Evolutionary conservation across 495 filamentous ascomycete genomes (phyloP).

Genomic region (Penicillium turbatum): DNA sequence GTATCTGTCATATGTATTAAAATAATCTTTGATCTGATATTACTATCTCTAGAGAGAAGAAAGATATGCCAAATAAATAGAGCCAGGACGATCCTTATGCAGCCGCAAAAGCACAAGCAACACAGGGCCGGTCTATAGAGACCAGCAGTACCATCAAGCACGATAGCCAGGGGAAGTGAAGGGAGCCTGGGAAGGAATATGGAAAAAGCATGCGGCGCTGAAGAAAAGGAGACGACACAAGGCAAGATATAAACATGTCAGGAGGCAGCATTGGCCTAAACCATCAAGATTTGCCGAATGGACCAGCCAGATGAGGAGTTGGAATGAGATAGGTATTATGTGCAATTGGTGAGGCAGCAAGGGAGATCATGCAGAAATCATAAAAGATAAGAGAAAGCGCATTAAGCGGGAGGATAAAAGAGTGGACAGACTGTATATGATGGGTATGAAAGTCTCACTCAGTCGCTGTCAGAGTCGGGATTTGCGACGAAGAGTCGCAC

Average conservation of each 20-base stretch:
- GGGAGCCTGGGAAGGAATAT: not conserved
- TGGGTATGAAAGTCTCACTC: conserved; percentile 29
- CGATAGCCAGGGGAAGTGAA: conserved; percentile 1
- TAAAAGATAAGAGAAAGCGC: conserved; percentile 8
- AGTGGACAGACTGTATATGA: conserved; percentile 7
- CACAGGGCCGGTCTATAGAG: not conserved
- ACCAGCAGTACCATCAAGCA: not conserved
- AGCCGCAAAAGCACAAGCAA: not conserved
- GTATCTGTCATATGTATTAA: not conserved
- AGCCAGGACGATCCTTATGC: not conserved
- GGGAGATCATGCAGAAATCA: conserved; percentile 14
- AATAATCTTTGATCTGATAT: not conserved
- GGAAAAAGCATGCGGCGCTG: conserved; percentile 14
- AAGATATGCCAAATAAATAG: conserved; percentile 1
- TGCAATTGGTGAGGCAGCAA: conserved; percentile 17
- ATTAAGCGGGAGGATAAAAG: conserved; percentile 6
- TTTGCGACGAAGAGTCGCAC: conserved; percentile 91
- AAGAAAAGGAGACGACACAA: conserved; percentile 3
- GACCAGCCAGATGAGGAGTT: conserved; percentile 9
- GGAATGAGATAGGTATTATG: conserved; percentile 24
- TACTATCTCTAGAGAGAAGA: conserved; percentile 1
- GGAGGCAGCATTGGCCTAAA: not conserved
- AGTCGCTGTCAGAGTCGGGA: conserved; percentile 69
- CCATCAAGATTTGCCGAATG: conserved; percentile 19
- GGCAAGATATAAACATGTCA: conserved; percentile 18